Percentiles rank a stretch among this genome's conserved stretches.
phyloP scores from a whole-genome alignment of 441 rosid genomes.

The Melastoma candidum region DNA sequence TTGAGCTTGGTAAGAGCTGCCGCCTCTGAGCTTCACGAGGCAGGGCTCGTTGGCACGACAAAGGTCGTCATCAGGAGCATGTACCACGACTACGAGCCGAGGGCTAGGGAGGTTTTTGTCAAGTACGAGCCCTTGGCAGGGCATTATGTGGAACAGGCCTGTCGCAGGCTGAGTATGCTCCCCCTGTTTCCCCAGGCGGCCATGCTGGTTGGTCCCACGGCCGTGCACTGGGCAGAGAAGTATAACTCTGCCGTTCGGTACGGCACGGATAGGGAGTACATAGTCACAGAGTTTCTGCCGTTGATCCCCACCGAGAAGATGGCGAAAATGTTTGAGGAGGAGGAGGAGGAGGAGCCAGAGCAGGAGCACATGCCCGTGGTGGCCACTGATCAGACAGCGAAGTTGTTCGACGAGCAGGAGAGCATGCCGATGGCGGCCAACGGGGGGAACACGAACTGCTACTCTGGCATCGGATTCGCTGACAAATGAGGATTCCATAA shows the following conservation, averaged over 20 bases:
- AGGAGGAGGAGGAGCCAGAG: background rate
- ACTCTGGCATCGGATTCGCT: no score
- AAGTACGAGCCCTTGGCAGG: constrained; percentile 40
- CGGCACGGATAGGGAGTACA: constrained; percentile 27
- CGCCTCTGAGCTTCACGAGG: constrained; percentile 39
- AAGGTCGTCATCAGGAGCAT: constrained; percentile 23
- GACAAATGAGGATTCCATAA: no score
- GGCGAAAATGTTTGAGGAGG: constrained; percentile 27
- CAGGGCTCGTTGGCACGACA: constrained; percentile 33
- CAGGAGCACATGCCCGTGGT: constrained; percentile 26
- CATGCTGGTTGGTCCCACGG: constrained; percentile 30
- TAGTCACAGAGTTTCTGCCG: constrained; percentile 29
- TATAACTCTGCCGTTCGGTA: constrained; percentile 34
- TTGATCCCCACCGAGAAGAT: constrained; percentile 46
- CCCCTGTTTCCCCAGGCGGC: constrained; percentile 41
- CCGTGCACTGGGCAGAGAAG: constrained; percentile 46
- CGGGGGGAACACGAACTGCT: no score
- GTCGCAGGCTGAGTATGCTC: constrained; percentile 32
- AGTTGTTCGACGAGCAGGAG: constrained; percentile 23
- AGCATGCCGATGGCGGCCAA: no score
- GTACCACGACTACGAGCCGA: constrained; percentile 25
- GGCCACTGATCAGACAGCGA: constrained; percentile 36
- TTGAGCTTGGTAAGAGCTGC: constrained; percentile 34
- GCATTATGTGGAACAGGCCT: constrained; percentile 30
- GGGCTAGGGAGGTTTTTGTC: constrained; percentile 23